phyloP scores from a whole-genome alignment of 1,139 yeast species.

The Torulaspora pretoriensis region DNA sequence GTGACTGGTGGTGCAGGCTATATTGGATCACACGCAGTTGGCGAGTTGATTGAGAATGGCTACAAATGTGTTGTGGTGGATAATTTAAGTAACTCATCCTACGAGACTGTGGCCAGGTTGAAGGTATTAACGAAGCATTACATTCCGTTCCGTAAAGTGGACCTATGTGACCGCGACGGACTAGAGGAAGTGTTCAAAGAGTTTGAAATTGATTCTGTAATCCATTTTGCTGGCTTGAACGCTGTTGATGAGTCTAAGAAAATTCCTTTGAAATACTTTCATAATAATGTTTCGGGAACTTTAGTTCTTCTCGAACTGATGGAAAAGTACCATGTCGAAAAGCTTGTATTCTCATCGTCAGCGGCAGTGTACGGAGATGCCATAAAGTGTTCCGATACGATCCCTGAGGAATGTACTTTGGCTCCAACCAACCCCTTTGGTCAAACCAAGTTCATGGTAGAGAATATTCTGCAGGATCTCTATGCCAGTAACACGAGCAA shows the following conservation, averaged over 20 bases:
- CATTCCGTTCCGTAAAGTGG: constrained; percentile 59
- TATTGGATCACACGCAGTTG: constrained; percentile 78
- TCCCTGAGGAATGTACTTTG: constrained; percentile 74
- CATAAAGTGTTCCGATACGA: constrained; percentile 63
- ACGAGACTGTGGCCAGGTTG: constrained; percentile 64
- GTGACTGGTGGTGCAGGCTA: constrained; percentile 90
- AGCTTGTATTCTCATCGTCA: constrained; percentile 71
- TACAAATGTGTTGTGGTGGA: constrained; percentile 70
- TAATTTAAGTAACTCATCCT: constrained; percentile 62
- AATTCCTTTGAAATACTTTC: constrained; percentile 68
- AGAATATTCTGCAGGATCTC: constrained; percentile 57
- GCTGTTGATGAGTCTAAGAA: constrained; percentile 80
- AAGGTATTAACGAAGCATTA: constrained; percentile 49
- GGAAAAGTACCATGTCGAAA: constrained; percentile 46
- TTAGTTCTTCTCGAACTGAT: constrained; percentile 54
- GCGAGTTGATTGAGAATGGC: constrained; percentile 60
- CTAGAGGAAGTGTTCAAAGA: constrained; percentile 47
- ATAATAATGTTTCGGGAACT: constrained; percentile 67
- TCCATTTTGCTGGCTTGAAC: constrained; percentile 83
- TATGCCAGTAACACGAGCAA: constrained; percentile 42
- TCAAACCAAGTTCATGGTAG: constrained; percentile 63
- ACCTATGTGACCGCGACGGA: constrained; percentile 50
- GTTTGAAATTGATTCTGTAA: constrained; percentile 55
- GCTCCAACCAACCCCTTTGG: constrained; percentile 81
- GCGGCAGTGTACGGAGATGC: constrained; percentile 88